A percentile compares a stretch with the other conserved stretches of the same genome.
Evolutionary conservation across 495 filamentous ascomycete species (phyloP).

Genomic region (Parathielavia hyrcaniae): DNA sequence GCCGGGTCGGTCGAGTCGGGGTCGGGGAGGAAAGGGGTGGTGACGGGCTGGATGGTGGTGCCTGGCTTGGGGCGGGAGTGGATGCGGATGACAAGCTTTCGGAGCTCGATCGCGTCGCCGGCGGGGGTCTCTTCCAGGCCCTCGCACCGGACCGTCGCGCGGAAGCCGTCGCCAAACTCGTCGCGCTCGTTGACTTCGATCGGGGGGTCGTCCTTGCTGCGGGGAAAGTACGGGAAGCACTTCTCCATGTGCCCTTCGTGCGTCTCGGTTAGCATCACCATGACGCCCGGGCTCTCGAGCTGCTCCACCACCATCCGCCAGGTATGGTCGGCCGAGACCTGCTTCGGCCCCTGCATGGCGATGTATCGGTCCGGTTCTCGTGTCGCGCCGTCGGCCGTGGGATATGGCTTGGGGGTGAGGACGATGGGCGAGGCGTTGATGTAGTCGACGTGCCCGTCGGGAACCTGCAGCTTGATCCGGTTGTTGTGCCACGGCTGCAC

Average conservation of each 20-base stretch:
- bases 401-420: constrained; percentile 52
- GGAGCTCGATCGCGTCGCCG: constrained; percentile 49
- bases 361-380: constrained; percentile 44
- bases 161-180: constrained; percentile 60
- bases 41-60: neutral
- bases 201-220: constrained; percentile 46
- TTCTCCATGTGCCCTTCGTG: constrained; percentile 79
- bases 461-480: constrained; percentile 76
- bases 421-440: constrained; percentile 92
- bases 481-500: constrained; percentile 82
- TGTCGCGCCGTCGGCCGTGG: constrained; percentile 9
- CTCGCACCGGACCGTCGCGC: constrained; percentile 47
- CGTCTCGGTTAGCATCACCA: constrained; percentile 94
- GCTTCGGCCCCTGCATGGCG: constrained; percentile 74
- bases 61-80: constrained; percentile 11
- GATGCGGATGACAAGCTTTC: constrained; percentile 47
- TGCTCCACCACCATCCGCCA: constrained; percentile 98
- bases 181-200: constrained; percentile 52
- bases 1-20: neutral
- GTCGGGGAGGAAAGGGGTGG: neutral
- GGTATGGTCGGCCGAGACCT: constrained; percentile 62
- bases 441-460: constrained; percentile 75
- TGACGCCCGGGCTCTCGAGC: constrained; percentile 67
- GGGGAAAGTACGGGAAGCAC: constrained; percentile 86
- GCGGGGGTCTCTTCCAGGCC: constrained; percentile 43